These are phyloP conservation scores for Fusarium verticillioides DNA, from an alignment of 2,329 filamentous ascomycete species.

Conservation along the genomic window DNA sequence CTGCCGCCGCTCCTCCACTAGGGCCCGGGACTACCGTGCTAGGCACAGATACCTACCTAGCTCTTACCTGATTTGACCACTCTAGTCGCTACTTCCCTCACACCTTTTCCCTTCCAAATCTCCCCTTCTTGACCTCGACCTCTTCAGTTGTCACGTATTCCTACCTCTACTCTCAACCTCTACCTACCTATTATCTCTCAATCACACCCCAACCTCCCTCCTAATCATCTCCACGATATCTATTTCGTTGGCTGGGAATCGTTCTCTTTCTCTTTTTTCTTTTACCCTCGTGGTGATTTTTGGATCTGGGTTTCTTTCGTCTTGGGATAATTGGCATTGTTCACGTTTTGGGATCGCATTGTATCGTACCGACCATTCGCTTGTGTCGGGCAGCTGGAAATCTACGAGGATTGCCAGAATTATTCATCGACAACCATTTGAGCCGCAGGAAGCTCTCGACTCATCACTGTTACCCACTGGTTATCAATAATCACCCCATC, in stretches of 20 bases:
- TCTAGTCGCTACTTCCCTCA: constrained; percentile 30
- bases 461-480: constrained; percentile 5
- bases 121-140: constrained; percentile 36
- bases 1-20: constrained; percentile 39
- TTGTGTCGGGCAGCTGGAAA: constrained; percentile 17
- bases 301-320: constrained; percentile 32
- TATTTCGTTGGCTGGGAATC: constrained; percentile 20
- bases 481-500: background rate
- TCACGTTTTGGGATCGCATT: constrained; percentile 21
- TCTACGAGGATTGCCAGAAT: constrained; percentile 9
- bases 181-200: constrained; percentile 24
- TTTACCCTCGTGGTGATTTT: constrained; percentile 21
- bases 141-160: constrained; percentile 30
- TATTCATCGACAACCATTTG: constrained; percentile 20
- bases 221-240: constrained; percentile 22
- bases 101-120: constrained; percentile 22
- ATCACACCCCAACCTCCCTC: constrained; percentile 36
- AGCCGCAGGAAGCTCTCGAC: constrained; percentile 19
- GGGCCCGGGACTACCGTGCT: constrained; percentile 36
- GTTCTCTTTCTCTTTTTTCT: constrained; percentile 14
- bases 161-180: background rate
- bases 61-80: constrained; percentile 37
- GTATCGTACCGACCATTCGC: constrained; percentile 8
- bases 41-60: constrained; percentile 41
- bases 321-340: constrained; percentile 32